These are phyloP conservation scores for Lindgomyces ingoldianus DNA, from an alignment of 495 filamentous ascomycete genomes.

Conservation along the genomic window DNA sequence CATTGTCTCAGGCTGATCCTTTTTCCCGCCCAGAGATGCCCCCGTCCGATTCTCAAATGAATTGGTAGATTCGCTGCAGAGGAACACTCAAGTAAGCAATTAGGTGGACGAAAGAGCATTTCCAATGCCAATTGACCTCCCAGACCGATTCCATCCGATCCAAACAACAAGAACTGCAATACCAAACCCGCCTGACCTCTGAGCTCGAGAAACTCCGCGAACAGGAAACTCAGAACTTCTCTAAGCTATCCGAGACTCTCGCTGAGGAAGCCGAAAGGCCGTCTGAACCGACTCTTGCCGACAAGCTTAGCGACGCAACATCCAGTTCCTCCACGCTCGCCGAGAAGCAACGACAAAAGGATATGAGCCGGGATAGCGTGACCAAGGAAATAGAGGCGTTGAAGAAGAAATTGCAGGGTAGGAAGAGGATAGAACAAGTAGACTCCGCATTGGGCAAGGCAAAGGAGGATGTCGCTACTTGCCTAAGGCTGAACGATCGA, in stretches of 20 bases:
- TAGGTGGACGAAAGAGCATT: not conserved
- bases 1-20: slow-evolving; percentile 12
- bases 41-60: slow-evolving; percentile 85
- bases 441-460: slow-evolving; percentile 71
- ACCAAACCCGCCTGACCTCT: slow-evolving; percentile 81
- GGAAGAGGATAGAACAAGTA: slow-evolving; percentile 67
- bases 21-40: slow-evolving; percentile 60
- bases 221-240: slow-evolving; percentile 58
- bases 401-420: slow-evolving; percentile 68
- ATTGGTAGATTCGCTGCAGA: slow-evolving; percentile 78
- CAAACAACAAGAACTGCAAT: slow-evolving; percentile 79
- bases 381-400: slow-evolving; percentile 73
- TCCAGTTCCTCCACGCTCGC: slow-evolving; percentile 51
- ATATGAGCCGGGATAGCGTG: slow-evolving; percentile 56
- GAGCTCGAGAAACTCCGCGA: slow-evolving; percentile 77
- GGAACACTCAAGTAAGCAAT: slow-evolving; percentile 73
- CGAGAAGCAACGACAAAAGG: slow-evolving; percentile 46
- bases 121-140: slow-evolving; percentile 21
- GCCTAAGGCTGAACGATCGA: slow-evolving; percentile 81
- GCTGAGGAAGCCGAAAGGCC: slow-evolving; percentile 38
- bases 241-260: slow-evolving; percentile 59
- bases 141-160: slow-evolving; percentile 86
- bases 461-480: slow-evolving; percentile 73
- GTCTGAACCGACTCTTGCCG: slow-evolving; percentile 41
- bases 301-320: slow-evolving; percentile 50